Conservation (phyloP, 2,329 filamentous ascomycete species). For the Rhytidhysteron rufulum region DNA sequence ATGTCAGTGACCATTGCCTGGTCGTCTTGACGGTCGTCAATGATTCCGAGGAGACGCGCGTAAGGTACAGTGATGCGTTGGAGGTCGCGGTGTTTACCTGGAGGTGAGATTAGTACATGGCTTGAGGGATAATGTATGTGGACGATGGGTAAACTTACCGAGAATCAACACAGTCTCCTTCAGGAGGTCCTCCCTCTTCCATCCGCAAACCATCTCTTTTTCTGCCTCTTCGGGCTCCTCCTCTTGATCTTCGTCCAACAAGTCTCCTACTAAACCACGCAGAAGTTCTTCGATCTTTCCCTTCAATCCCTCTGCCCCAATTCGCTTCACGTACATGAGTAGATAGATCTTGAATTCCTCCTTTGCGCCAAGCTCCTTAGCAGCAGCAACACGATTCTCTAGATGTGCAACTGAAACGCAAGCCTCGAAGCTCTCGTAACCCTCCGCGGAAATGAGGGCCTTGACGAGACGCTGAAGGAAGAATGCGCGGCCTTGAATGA, state of each 20-base stretch:
- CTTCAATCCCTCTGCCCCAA: slow-evolving; percentile 83
- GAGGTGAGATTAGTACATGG: slow-evolving; percentile 13
- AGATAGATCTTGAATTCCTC: slow-evolving; percentile 94
- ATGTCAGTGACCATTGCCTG: slow-evolving; percentile 34
- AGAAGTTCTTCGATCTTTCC: slow-evolving; percentile 91
- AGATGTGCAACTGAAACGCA: slow-evolving; percentile 90
- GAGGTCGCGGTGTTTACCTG: slow-evolving; percentile 91
- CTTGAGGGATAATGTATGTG: slow-evolving; percentile 1
- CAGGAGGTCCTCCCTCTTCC: slow-evolving; percentile 81
- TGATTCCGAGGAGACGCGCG: slow-evolving; percentile 55
- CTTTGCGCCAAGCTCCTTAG: slow-evolving; percentile 75
- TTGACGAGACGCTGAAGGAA: slow-evolving; percentile 91
- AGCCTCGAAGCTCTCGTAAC: slow-evolving; percentile 88
- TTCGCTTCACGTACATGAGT: slow-evolving; percentile 96
- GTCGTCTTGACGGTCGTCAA: slow-evolving; percentile 25
- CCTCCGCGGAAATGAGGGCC: slow-evolving; percentile 78
- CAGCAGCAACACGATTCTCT: slow-evolving; percentile 89
- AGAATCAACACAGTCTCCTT: slow-evolving; percentile 90
- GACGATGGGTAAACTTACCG: slow-evolving; percentile 56
- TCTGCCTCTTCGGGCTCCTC: slow-evolving; percentile 48
- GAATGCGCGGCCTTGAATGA: slow-evolving; percentile 88
- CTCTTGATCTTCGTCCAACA: slow-evolving; percentile 58
- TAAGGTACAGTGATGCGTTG: slow-evolving; percentile 95
- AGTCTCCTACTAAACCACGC: slow-evolving; percentile 72
- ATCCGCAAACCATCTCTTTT: slow-evolving; percentile 79